Percentiles rank a stretch among this genome's conserved stretches.
Evolutionary conservation across 306 rosid genomes (phyloP).

Genomic region (Sesbania bispinosa): DNA sequence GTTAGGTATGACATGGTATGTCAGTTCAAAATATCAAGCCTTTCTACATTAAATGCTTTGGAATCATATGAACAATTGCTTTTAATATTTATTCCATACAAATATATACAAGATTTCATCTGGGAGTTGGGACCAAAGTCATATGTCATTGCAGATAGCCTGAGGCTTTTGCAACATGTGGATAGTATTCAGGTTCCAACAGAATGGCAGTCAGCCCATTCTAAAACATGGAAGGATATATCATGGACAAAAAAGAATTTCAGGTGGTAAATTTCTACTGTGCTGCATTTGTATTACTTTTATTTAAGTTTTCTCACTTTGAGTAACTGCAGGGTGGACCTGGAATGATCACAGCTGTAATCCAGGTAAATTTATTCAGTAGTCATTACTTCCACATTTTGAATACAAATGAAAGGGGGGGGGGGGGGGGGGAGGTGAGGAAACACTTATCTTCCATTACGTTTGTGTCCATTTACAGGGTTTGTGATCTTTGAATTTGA

Average conservation of each 20-base stretch:
- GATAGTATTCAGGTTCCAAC: slow-evolving; percentile 58
- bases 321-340: slow-evolving; percentile 55
- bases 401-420: neutral
- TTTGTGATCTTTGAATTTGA: slow-evolving; percentile 9
- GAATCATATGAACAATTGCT: neutral
- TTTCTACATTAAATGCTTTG: neutral
- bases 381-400: neutral
- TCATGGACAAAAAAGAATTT: slow-evolving; percentile 67
- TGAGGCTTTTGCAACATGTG: slow-evolving; percentile 77
- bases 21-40: neutral
- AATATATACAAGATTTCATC: neutral
- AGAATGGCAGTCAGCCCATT: slow-evolving; percentile 59
- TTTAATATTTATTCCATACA: slow-evolving; percentile 14
- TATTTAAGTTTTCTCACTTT: slow-evolving; percentile 10
- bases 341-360: slow-evolving; percentile 64
- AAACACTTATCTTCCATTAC: neutral
- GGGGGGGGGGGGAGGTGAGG: neutral
- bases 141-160: slow-evolving; percentile 60
- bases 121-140: slow-evolving; percentile 9
- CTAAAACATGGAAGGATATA: slow-evolving; percentile 59
- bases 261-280: slow-evolving; percentile 41
- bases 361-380: slow-evolving; percentile 63
- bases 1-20: neutral
- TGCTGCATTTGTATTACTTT: slow-evolving; percentile 11
- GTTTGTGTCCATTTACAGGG: neutral